Conservation (phyloP, 139 green algal genomes). For the Coelastrella sp. region DNA sequence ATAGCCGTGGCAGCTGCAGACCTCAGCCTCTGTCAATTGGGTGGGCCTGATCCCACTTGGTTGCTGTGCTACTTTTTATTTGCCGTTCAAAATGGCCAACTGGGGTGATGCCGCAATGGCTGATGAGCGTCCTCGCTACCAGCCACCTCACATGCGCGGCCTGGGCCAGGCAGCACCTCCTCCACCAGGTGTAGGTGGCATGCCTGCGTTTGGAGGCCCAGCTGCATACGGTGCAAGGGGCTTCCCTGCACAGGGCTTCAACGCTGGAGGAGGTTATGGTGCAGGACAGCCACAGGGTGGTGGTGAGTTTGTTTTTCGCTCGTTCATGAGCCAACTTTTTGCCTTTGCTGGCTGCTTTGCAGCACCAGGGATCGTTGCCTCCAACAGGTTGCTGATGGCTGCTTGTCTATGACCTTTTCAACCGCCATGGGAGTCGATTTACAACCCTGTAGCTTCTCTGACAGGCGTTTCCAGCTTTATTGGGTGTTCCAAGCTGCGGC, state of each 20-base stretch:
- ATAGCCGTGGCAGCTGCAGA: background rate
- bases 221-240: background rate
- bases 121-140: conserved; percentile 64
- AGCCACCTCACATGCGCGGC: conserved; percentile 80
- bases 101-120: conserved; percentile 40
- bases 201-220: background rate
- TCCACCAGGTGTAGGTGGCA: conserved; percentile 32
- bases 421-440: too few relatives aligned
- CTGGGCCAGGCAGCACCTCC: conserved; percentile 52
- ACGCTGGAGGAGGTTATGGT: background rate
- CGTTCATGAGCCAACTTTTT: too few relatives aligned
- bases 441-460: background rate
- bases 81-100: background rate
- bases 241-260: background rate
- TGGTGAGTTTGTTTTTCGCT: too few relatives aligned
- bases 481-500: background rate
- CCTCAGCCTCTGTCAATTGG: background rate
- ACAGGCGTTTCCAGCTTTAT: background rate
- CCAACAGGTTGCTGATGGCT: background rate
- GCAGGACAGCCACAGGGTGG: background rate
- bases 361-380: background rate
- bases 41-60: background rate
- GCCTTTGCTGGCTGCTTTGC: background rate
- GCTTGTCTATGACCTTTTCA: background rate
- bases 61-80: background rate